Percentiles rank a stretch among this genome's conserved stretches.
These are phyloP conservation scores for Mycena chlorophos DNA, from an alignment of 768 basidiomycete species.

Conservation along the genomic window DNA sequence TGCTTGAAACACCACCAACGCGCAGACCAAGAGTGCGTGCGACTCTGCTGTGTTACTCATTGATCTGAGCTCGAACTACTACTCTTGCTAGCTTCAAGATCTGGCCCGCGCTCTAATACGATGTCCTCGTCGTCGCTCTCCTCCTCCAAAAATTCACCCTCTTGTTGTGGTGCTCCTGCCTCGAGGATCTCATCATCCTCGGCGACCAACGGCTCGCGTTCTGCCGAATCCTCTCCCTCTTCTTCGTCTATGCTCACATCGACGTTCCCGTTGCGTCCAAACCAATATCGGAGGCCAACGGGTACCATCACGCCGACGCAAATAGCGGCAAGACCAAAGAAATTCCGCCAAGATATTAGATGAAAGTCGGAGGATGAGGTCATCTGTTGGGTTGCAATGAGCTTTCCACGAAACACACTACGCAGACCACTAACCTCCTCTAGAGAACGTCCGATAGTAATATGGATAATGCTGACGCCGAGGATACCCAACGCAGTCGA, in stretches of 20 bases:
- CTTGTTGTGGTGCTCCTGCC: slow-evolving; percentile 48
- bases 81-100: slow-evolving; percentile 31
- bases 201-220: slow-evolving; percentile 14
- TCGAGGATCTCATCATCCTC: slow-evolving; percentile 54
- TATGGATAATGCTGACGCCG: slow-evolving; percentile 91
- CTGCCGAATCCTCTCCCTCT: slow-evolving; percentile 5
- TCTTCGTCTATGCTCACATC: slow-evolving; percentile 32
- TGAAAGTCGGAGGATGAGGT: slow-evolving; percentile 92
- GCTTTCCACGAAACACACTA: too few relatives aligned
- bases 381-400: too few relatives aligned
- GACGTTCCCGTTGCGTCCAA: slow-evolving; percentile 60
- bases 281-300: slow-evolving; percentile 84
- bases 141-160: slow-evolving; percentile 39
- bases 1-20: slow-evolving; percentile 46
- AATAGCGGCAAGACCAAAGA: slow-evolving; percentile 79
- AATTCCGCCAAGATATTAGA: slow-evolving; percentile 89
- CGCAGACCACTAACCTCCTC: too few relatives aligned
- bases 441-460: slow-evolving; percentile 88
- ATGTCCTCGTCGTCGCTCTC: slow-evolving; percentile 65
- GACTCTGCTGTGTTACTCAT: not conserved
- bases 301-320: slow-evolving; percentile 93
- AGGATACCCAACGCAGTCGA: slow-evolving; percentile 89
- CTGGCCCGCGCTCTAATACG: slow-evolving; percentile 74
- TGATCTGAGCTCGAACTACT: slow-evolving; percentile 3
- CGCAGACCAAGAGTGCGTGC: not conserved